phyloP scores from a whole-genome alignment of 352 stramenopile species.

The Pythium pyrilobum region DNA sequence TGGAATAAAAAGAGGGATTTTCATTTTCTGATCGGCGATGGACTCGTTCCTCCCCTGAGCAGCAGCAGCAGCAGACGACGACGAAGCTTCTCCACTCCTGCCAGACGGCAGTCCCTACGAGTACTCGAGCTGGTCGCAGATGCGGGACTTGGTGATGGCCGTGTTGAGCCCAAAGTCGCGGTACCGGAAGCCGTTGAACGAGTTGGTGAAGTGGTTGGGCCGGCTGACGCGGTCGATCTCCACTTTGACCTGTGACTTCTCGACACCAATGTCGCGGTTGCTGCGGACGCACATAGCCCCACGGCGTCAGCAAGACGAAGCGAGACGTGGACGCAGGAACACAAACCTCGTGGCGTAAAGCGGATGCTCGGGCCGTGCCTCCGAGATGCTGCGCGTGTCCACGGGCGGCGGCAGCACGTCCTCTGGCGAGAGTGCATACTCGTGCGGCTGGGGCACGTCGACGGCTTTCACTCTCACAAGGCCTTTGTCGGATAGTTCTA shows the following conservation, averaged over 20 bases:
- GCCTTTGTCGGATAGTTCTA: slow-evolving; percentile 54
- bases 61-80: neutral
- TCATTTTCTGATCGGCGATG: neutral
- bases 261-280: slow-evolving; percentile 60
- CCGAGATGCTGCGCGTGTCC: slow-evolving; percentile 57
- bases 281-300: too few species aligned
- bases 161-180: slow-evolving; percentile 81
- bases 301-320: neutral
- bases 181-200: slow-evolving; percentile 85
- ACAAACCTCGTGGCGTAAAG: slow-evolving; percentile 67
- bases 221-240: slow-evolving; percentile 54
- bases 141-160: slow-evolving; percentile 71
- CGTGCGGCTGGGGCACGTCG: slow-evolving; percentile 46
- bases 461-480: slow-evolving; percentile 47
- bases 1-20: slow-evolving; percentile 10
- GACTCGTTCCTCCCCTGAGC: neutral
- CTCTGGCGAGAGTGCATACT: slow-evolving; percentile 45
- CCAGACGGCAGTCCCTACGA: too few species aligned
- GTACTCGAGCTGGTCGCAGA: slow-evolving; percentile 71
- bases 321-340: neutral
- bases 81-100: too few species aligned
- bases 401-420: slow-evolving; percentile 43
- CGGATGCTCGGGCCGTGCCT: slow-evolving; percentile 51
- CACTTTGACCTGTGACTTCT: slow-evolving; percentile 72
- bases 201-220: slow-evolving; percentile 72